Evolutionary conservation across 2,329 filamentous ascomycete genomes (phyloP), one percentile per base, ranked within the genome.

Genomic region (Orbilia blumenaviensis): DNA sequence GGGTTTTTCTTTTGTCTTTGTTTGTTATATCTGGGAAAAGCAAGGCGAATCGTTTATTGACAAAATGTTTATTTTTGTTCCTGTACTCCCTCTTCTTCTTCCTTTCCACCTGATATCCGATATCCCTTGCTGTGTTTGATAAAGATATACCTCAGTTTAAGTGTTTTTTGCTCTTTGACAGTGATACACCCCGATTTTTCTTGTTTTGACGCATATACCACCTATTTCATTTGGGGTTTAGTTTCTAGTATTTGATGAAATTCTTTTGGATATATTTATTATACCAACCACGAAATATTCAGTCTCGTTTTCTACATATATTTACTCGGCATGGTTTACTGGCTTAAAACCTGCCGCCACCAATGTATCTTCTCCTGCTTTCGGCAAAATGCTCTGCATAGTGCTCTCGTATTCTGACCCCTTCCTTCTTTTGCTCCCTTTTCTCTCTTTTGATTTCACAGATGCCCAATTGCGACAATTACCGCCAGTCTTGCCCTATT

Each of bases 11-110:
- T 72, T 75, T 56, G 48, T 63, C 52, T 75, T 27, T 74, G 50
- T 74, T 46, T 64, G 29, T 32, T 36, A 21, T 56, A 56, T 38
- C 66, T 44, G 67, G 69, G 69, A 74, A 74, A 74, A 74, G 69
- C 69, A 74, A 74, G 69, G 69, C 69, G 62, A 74, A 73, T 67
- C 41, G 44, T 48, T 64, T 64, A 34, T 34, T 42, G 25, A 58
- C n/a, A 63, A 61, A 60, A 68, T 76, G 64, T 66, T 76, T 64
- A 67, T 76, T 69, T 69, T 67, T 62, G 69, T 60, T 73, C 68
- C 50, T 67, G 69, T 62, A 76, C 64, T 52, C 63, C 62, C 32
- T 14, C 66, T 54, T 64, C 21, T n/a, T n/a, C n/a, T n/a, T n/a
- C n/a, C n/a, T 54, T 64, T 44, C 27, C 36, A 61, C 44, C 52